Evolutionary conservation across 345 rosid genomes (phyloP), one percentile per base, ranked within the genome.

Genomic region (Syzygium jambos): DNA sequence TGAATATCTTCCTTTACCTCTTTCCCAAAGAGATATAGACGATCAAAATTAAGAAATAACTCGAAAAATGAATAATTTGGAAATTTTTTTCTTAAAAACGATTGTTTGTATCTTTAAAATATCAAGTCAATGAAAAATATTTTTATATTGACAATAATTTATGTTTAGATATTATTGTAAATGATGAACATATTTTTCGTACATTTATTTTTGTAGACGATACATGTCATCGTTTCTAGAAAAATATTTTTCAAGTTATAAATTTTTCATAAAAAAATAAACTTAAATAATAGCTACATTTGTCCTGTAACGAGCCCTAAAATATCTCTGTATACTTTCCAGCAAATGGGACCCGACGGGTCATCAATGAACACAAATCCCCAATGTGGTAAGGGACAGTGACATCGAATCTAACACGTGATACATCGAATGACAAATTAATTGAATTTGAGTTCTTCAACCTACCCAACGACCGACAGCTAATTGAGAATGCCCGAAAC

Each of bases 191-290:
- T 34, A 15, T 73, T 34, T 73, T 19, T 4, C 25, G 0, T 73
- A 17, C 2, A 21, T 17, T 34, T 1, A 9, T 73, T 4, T 34
- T 73, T 34, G 2, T 34, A 0, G 10, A 30, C 5, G 1, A 30
- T 5, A 30, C 78, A 3, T 34, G 43, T 2, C 12, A 30, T 68
- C 2, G 5, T 34, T 17, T 16, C 5, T 34, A 68, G 12, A 4
- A 34, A 68, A 68, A 17, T 0, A 5, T 2, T 0, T 9, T 68
- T 1, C 6, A 17, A 34, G 30, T 34, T 3, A 17, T 34, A 8
- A 6, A 9, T 68, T 68, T 16, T 68, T 3, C 0, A 8, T 8
- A 3, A 8, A 68, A 34, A 30, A 68, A 30, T 16, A 17, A 68
- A 68, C 1, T 1, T 6, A 15, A 68, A 16, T 65, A 0, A 16